Evolutionary conservation across 495 filamentous ascomycete species (phyloP).

Genomic region (Evernia prunastri): DNA sequence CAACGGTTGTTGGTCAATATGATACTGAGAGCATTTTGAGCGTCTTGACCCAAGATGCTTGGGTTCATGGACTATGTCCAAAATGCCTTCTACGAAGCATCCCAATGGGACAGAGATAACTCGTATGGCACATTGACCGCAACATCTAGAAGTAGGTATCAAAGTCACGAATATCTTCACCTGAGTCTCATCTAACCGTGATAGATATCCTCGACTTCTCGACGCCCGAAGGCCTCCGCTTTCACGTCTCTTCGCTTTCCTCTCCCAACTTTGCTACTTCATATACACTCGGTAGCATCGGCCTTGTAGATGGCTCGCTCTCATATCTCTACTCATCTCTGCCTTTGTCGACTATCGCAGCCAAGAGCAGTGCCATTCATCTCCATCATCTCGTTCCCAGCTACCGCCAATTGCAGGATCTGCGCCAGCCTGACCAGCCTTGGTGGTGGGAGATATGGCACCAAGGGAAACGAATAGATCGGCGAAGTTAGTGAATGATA

Average conservation of each 20-base stretch:
- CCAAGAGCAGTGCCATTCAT: constrained; percentile 52
- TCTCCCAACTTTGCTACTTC: constrained; percentile 87
- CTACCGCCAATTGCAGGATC: constrained; percentile 58
- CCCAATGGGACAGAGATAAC: constrained; percentile 88
- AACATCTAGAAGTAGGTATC: constrained; percentile 64
- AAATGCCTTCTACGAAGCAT: constrained; percentile 79
- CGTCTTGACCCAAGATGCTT: constrained; percentile 54
- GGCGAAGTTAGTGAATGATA: constrained; percentile 24
- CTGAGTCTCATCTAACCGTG: background rate
- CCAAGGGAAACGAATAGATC: constrained; percentile 38
- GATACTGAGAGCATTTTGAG: constrained; percentile 6
- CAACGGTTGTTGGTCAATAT: background rate
- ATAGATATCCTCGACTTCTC: constrained; percentile 77
- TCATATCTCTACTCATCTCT: constrained; percentile 86
- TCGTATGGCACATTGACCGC: constrained; percentile 82
- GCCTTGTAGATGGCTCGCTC: constrained; percentile 82
- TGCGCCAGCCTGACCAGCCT: constrained; percentile 42
- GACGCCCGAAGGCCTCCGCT: constrained; percentile 68
- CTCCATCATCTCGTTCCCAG: constrained; percentile 60
- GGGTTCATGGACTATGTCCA: constrained; percentile 98
- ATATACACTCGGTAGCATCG: constrained; percentile 77
- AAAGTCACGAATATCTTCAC: background rate
- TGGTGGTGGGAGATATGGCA: constrained; percentile 49
- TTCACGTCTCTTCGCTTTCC: constrained; percentile 80
- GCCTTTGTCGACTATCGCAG: constrained; percentile 51